phyloP scores from a whole-genome alignment of 2,329 filamentous ascomycete species.

The Talaromyces amestolkiae region DNA sequence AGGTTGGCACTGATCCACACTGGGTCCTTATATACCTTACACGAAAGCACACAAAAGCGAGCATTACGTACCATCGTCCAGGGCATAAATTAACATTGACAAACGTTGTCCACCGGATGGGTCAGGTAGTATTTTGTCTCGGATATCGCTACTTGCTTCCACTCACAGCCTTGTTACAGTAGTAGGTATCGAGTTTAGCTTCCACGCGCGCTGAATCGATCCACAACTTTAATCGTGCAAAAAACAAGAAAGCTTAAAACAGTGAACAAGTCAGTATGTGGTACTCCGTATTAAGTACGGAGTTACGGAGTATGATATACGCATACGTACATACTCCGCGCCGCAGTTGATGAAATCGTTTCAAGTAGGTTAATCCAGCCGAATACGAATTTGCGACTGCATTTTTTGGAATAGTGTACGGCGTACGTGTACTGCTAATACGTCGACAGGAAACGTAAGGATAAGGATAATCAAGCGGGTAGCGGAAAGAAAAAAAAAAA shows the following conservation, averaged over 20 bases:
- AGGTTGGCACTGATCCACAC: background rate
- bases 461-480: background rate
- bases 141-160: background rate
- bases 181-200: constrained; percentile 9
- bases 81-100: background rate
- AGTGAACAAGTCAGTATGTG: background rate
- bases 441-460: background rate
- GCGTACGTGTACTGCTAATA: background rate
- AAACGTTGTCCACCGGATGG: background rate
- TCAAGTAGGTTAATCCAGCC: background rate
- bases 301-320: background rate
- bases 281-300: background rate
- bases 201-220: background rate
- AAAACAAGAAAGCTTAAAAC: background rate
- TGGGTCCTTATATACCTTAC: background rate
- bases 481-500: background rate
- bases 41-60: background rate
- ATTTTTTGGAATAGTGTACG: background rate
- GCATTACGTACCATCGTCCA: background rate
- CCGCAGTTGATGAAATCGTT: background rate
- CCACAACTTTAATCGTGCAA: constrained; percentile 12
- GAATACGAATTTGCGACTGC: background rate
- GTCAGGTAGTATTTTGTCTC: background rate
- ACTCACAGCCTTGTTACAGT: background rate
- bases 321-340: background rate